Evolutionary conservation across 305 asterid species (phyloP).

Genomic region (Fraxinus floribunda): DNA sequence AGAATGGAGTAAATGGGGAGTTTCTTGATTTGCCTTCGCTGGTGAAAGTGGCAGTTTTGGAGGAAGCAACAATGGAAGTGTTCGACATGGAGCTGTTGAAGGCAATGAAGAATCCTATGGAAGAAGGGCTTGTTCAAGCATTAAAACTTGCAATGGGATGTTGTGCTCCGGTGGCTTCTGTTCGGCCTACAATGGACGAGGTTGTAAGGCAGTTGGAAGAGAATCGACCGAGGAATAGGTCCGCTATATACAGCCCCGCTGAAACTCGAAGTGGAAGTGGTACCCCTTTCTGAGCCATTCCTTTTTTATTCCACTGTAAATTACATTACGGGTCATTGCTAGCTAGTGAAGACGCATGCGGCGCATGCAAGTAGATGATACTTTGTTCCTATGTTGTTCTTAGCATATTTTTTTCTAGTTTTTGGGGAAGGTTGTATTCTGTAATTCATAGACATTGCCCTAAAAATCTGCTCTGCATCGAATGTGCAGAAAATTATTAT

Average conservation of each 20-base stretch:
- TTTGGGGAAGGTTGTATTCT: conserved; percentile 9
- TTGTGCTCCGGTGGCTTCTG: conserved; percentile 85
- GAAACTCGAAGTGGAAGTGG: conserved; percentile 95
- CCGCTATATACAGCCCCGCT: conserved; percentile 94
- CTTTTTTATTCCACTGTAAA: conserved; percentile 24
- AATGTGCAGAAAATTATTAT: neutral
- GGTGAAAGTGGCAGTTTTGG: conserved; percentile 92
- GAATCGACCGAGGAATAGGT: conserved; percentile 87
- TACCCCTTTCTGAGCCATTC: conserved; percentile 69
- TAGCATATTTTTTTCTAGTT: neutral
- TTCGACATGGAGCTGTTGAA: conserved; percentile 83
- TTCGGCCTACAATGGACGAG: conserved; percentile 91
- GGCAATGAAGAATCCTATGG: conserved; percentile 90
- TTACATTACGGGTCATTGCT: conserved; percentile 22
- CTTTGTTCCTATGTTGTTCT: conserved; percentile 24
- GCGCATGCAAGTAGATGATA: neutral
- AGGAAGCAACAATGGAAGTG: conserved; percentile 96
- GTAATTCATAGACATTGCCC: conserved; percentile 14
- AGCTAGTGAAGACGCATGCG: conserved; percentile 1
- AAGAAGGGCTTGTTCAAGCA: conserved; percentile 91
- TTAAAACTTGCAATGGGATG: conserved; percentile 98
- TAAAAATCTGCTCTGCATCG: conserved; percentile 10
- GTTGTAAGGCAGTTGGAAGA: conserved; percentile 94
- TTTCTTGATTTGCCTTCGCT: conserved; percentile 81
- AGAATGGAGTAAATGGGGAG: conserved; percentile 56